Evolutionary conservation across 495 filamentous ascomycete genomes (phyloP).

Genomic region (Neurospora cerealis): DNA sequence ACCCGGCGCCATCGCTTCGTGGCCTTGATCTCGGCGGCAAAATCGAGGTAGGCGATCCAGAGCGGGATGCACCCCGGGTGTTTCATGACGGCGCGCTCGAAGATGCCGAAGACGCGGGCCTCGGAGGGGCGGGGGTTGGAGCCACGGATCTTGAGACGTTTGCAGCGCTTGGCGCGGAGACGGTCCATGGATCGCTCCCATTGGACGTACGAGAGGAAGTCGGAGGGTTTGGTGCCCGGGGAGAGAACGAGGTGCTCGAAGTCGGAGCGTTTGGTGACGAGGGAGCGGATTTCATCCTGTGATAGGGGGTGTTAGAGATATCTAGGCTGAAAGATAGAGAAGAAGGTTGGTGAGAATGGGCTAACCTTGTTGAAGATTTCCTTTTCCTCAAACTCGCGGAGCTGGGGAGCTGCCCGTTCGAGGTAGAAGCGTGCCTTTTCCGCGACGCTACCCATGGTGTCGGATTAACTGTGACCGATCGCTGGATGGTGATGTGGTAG

Average conservation of each 20-base stretch:
- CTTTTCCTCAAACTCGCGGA: conserved; percentile 80
- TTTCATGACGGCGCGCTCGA: conserved; percentile 77
- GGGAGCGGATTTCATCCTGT: conserved; percentile 77
- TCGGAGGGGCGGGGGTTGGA: conserved; percentile 53
- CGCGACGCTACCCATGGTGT: conserved; percentile 65
- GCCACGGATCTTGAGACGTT: conserved; percentile 64
- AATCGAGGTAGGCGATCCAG: conserved; percentile 92
- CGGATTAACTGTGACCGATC: neutral
- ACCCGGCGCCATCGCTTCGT: conserved; percentile 70
- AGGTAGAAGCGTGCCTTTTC: conserved; percentile 94
- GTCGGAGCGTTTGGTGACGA: conserved; percentile 80
- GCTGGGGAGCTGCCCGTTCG: conserved; percentile 81
- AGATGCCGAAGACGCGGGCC: conserved; percentile 74
- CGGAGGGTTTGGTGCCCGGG: conserved; percentile 59
- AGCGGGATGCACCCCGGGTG: conserved; percentile 73
- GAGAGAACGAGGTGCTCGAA: conserved; percentile 87
- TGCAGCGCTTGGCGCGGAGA: conserved; percentile 71
- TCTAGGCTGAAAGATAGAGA: neutral
- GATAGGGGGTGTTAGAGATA: neutral
- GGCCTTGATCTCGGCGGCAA: conserved; percentile 63
- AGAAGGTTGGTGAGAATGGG: neutral
- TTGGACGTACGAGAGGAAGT: conserved; percentile 77
- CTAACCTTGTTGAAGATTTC: conserved; percentile 72
- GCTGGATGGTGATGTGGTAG: neutral
- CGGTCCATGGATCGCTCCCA: conserved; percentile 87